Evolutionary conservation across 148 eudicot species (phyloP).

Genomic region (Diospyros kaki): DNA sequence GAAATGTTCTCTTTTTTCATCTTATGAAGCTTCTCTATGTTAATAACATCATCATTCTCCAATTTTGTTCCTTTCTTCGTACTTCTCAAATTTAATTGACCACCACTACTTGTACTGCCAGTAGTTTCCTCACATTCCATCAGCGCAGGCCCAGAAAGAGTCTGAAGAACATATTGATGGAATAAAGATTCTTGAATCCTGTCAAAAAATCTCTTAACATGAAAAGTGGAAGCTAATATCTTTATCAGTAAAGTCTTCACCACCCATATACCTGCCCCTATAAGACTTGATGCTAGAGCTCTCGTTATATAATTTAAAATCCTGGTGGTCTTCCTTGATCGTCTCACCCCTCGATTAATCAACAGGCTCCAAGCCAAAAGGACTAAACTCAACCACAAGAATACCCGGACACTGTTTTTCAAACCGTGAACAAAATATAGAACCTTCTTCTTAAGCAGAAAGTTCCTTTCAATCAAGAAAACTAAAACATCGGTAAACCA

Average conservation of each 20-base stretch:
- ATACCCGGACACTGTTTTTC: slow-evolving; percentile 60
- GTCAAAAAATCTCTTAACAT: slow-evolving; percentile 77
- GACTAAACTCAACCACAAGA: slow-evolving; percentile 65
- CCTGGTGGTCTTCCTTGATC: slow-evolving; percentile 36
- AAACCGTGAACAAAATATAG: slow-evolving; percentile 70
- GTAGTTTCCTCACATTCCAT: slow-evolving; percentile 27
- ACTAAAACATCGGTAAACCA: slow-evolving; percentile 48
- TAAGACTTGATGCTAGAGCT: slow-evolving; percentile 56
- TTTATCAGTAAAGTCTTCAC: slow-evolving; percentile 64
- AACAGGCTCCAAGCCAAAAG: slow-evolving; percentile 76
- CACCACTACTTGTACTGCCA: slow-evolving; percentile 25
- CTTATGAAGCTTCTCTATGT: slow-evolving; percentile 72
- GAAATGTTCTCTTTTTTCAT: slow-evolving; percentile 71
- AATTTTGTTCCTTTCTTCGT: slow-evolving; percentile 30
- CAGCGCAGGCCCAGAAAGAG: slow-evolving; percentile 61
- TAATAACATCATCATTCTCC: slow-evolving; percentile 55
- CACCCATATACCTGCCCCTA: slow-evolving; percentile 79
- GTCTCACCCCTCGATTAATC: slow-evolving; percentile 47
- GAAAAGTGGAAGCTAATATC: slow-evolving; percentile 62
- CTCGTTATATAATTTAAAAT: slow-evolving; percentile 56
- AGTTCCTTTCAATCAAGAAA: slow-evolving; percentile 65
- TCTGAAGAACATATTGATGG: slow-evolving; percentile 81
- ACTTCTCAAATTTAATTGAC: slow-evolving; percentile 48
- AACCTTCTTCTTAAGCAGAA: slow-evolving; percentile 65
- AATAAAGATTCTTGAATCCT: slow-evolving; percentile 78